A percentile compares a stretch with the other conserved stretches of the same genome.
Evolutionary conservation across 352 stramenopile species (phyloP).

Genomic region (Aphanomyces stellatus): DNA sequence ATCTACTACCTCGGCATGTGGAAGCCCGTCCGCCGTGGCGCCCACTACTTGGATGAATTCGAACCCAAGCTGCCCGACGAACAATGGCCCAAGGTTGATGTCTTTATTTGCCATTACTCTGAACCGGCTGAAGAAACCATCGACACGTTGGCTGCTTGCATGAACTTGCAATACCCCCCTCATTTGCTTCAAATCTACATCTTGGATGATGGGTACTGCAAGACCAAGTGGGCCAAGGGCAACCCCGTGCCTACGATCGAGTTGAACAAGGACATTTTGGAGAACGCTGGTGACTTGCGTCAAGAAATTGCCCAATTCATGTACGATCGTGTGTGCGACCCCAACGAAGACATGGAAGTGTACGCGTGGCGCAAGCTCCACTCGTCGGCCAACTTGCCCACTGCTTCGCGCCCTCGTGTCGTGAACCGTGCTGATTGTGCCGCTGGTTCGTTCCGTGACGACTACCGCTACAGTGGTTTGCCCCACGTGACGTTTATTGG

Average conservation of each 20-base stretch:
- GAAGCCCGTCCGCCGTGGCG: constrained; percentile 77
- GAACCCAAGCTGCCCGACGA: constrained; percentile 71
- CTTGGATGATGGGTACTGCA: constrained; percentile 78
- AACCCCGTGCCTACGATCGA: constrained; percentile 52
- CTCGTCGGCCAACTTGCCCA: constrained; percentile 72
- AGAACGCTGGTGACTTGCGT: constrained; percentile 70
- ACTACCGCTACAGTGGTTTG: constrained; percentile 76
- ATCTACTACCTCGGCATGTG: constrained; percentile 55
- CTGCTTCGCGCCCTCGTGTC: constrained; percentile 52
- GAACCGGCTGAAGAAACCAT: constrained; percentile 81
- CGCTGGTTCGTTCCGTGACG: constrained; percentile 71
- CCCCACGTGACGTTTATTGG: constrained; percentile 71
- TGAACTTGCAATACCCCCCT: constrained; percentile 81
- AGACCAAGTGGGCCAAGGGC: constrained; percentile 68
- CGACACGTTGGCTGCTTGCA: constrained; percentile 74
- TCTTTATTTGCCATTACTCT: constrained; percentile 71
- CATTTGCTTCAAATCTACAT: constrained; percentile 82
- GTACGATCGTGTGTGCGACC: constrained; percentile 80
- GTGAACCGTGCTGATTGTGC: constrained; percentile 69
- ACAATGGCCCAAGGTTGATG: constrained; percentile 75
- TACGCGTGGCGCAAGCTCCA: constrained; percentile 82
- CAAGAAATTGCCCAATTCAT: constrained; percentile 85
- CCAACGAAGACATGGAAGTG: constrained; percentile 82
- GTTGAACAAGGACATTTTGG: constrained; percentile 66
- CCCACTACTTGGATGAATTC: constrained; percentile 84